These are phyloP conservation scores for Primulina tabacum DNA, from an alignment of 257 asterid species.

Conservation along the genomic window DNA sequence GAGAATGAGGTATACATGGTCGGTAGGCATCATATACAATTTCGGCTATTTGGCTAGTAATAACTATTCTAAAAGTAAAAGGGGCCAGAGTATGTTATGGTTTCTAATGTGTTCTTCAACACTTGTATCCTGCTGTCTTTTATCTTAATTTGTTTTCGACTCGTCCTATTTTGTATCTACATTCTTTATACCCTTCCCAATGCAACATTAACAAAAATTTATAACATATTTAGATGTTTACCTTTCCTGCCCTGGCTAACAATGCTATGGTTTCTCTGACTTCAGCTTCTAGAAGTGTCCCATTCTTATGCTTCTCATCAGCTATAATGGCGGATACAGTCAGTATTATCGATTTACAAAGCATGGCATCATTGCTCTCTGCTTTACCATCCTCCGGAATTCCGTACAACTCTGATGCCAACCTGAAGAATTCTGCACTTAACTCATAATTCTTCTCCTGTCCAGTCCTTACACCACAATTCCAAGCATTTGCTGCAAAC, in stretches of 20 bases:
- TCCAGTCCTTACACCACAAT: conserved; percentile 72
- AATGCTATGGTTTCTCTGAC: conserved; percentile 64
- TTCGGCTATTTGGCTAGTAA: too few relatives aligned
- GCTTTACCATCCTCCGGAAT: conserved; percentile 48
- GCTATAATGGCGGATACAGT: conserved; percentile 73
- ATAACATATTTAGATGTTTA: conserved; percentile 26
- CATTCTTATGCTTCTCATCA: conserved; percentile 56
- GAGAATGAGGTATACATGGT: too few relatives aligned
- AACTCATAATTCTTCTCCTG: conserved; percentile 54
- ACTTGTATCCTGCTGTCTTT: background rate
- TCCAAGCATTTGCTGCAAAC: conserved; percentile 87
- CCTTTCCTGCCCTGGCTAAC: conserved; percentile 86
- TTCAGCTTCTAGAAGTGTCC: conserved; percentile 59
- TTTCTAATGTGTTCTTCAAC: background rate
- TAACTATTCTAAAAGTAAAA: too few relatives aligned
- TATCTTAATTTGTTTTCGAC: too few relatives aligned
- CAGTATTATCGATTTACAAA: conserved; percentile 66
- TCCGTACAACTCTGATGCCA: conserved; percentile 75
- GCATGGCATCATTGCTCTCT: conserved; percentile 50
- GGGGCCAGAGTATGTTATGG: too few relatives aligned
- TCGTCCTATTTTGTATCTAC: too few relatives aligned
- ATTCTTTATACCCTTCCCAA: background rate
- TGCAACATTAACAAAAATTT: background rate
- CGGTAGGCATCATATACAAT: too few relatives aligned
- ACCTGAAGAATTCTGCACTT: conserved; percentile 68